Conservation (phyloP, 2,329 filamentous ascomycete genomes). For the Alternaria consortialis region DNA sequence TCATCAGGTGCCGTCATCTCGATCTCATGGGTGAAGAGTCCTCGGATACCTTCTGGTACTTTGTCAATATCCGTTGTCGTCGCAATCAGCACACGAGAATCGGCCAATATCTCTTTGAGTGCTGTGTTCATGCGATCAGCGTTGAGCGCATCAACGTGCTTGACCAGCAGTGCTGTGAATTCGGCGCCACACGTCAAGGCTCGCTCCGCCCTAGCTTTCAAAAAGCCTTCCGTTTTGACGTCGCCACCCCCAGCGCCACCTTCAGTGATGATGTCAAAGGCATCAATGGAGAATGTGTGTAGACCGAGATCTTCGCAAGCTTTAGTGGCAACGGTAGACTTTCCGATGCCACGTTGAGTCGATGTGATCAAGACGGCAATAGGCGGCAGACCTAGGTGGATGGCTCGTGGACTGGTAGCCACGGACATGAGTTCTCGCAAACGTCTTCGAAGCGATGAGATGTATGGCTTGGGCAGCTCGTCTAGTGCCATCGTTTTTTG, state of each 20-base stretch:
- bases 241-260: slow-evolving; percentile 86
- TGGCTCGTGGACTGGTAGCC: slow-evolving; percentile 85
- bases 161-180: slow-evolving; percentile 83
- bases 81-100: slow-evolving; percentile 83
- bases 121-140: slow-evolving; percentile 89
- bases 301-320: slow-evolving; percentile 90
- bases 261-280: slow-evolving; percentile 94
- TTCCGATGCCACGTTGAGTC: slow-evolving; percentile 92
- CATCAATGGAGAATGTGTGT: slow-evolving; percentile 87
- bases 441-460: slow-evolving; percentile 64
- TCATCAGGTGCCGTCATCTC: slow-evolving; percentile 95
- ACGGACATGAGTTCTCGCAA: slow-evolving; percentile 86
- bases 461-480: slow-evolving; percentile 54
- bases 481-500: slow-evolving; percentile 62
- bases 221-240: slow-evolving; percentile 90
- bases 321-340: slow-evolving; percentile 77
- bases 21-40: slow-evolving; percentile 93
- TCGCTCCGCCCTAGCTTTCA: slow-evolving; percentile 86
- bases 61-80: slow-evolving; percentile 97
- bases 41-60: slow-evolving; percentile 86
- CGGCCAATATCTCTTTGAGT: slow-evolving; percentile 82
- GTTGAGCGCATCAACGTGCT: slow-evolving; percentile 88
- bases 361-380: slow-evolving; percentile 89
- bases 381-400: slow-evolving; percentile 86
- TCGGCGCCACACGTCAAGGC: slow-evolving; percentile 88